Evolutionary conservation across 371 early-diverging fungal genomes (phyloP).

Genomic region (Lichtheimia ramosa): DNA sequence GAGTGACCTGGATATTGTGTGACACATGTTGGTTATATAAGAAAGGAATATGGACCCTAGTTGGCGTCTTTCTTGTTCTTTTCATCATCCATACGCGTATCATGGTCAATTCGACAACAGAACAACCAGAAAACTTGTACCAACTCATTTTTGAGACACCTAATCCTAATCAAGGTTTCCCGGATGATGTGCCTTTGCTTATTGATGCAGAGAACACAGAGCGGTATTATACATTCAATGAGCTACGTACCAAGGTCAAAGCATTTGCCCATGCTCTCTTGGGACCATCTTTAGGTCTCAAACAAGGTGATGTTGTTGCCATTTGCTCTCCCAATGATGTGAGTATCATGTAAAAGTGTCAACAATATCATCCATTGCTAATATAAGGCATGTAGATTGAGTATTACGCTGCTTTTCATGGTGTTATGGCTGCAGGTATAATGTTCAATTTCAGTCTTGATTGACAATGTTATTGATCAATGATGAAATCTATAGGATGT

Average conservation of each 20-base stretch:
- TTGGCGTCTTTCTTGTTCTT: neutral
- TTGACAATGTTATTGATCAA: neutral
- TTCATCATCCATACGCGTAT: neutral
- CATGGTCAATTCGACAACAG: neutral
- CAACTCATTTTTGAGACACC: neutral
- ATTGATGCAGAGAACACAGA: neutral
- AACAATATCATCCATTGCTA: no score
- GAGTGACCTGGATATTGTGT: no score
- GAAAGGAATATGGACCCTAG: neutral
- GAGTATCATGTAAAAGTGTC: neutral
- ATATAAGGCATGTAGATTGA: neutral
- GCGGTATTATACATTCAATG: neutral
- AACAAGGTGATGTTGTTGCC: neutral
- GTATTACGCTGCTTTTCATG: neutral
- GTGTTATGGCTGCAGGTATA: neutral
- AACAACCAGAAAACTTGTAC: neutral
- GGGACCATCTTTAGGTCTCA: neutral
- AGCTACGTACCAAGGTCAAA: neutral
- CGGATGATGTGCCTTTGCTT: neutral
- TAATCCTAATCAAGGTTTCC: neutral
- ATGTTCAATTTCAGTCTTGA: neutral
- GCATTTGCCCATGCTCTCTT: neutral
- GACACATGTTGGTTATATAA: neutral
- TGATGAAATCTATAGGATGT: no score
- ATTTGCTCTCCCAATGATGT: conserved; percentile 1